A percentile compares a stretch with the other conserved stretches of the same genome.
These are phyloP conservation scores for Cadophora luteo-olivacea DNA, from an alignment of 2,329 filamentous ascomycete genomes.

Conservation along the genomic window DNA sequence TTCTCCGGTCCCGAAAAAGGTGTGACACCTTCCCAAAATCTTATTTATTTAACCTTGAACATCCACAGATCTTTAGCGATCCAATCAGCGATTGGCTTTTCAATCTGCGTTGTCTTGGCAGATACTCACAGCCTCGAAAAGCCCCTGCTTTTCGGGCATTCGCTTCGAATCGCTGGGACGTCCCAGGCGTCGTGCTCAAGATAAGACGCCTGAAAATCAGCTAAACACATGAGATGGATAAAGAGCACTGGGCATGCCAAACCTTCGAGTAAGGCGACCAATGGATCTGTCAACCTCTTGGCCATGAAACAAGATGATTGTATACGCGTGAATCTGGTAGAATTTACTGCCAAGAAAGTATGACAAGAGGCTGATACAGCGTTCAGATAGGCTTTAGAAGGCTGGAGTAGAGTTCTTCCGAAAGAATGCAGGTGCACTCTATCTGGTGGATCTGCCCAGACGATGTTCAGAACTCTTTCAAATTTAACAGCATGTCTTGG, in stretches of 20 bases:
- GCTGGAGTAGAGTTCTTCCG: background rate
- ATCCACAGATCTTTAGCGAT: background rate
- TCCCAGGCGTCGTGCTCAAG: background rate
- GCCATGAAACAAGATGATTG: background rate
- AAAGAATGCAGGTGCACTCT: background rate
- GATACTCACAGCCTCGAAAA: background rate
- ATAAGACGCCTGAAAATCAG: background rate
- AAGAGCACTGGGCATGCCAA: background rate
- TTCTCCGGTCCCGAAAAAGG: background rate
- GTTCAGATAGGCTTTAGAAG: background rate
- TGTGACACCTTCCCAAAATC: background rate
- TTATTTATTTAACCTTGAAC: background rate
- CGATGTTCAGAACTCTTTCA: background rate
- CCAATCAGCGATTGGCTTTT: background rate
- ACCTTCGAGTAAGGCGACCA: background rate
- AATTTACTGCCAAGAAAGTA: background rate
- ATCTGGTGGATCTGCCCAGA: background rate
- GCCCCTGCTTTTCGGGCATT: background rate
- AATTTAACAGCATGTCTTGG: slow-evolving; percentile 7
- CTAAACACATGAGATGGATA: background rate
- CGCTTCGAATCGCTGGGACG: background rate
- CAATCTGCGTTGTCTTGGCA: background rate
- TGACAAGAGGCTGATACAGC: background rate
- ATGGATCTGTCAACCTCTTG: background rate
- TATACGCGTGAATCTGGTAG: background rate